Base-by-base conservation (phyloP, 352 stramenopile genomes). In the Phytopythium helicoides region DNA sequence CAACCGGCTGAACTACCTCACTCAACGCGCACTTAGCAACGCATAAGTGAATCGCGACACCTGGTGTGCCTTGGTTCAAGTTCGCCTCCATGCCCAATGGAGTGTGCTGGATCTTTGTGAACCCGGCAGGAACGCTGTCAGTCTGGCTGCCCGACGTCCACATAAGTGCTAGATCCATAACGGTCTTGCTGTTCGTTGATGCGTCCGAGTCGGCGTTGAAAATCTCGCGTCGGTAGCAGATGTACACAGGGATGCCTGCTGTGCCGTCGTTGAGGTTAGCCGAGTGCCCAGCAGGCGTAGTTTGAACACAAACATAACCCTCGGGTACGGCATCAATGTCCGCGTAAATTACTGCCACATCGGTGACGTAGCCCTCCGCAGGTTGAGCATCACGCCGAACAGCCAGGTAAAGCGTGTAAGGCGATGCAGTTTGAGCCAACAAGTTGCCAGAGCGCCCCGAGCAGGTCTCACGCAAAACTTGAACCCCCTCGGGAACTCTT, bases 81-180 rank as follows among this genome's bases (percentile, higher is more conserved):
- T 94, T 94, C 7, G 86, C 86, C 26, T 93, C 82, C 83, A 95
- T 94, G 8, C 86, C 86, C 0, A 95, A 64, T 37, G 86, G 86
- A 2, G 86, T 95, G 39, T 95, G 82, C 49, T 87, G 74, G 33
- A 95, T 81, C 51, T 95, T 95, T 10, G 73, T 89, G 53, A 90
- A 95, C 10, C 82, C 81, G 1, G 46, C 50, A 1, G 86, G 82
- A 16, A 93, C 49, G 8, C 75, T 58, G 38, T 94, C 82, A 1
- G 67, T 66, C 53, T 87, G 68, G 0, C 64, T 55, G 0, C 81
- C 80, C 4, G 81, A 89, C 15, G 84, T 88, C 79, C 81, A 92
- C 72, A 92, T 85, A 14, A 91, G 66, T 12, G 72, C 55, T 16
- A 94, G 41, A 50, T 92, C 80, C 73, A 92, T 88, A 33, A 93